phyloP scores from a whole-genome alignment of 176 grass and related monocot species.

The Dactylis glomerata region DNA sequence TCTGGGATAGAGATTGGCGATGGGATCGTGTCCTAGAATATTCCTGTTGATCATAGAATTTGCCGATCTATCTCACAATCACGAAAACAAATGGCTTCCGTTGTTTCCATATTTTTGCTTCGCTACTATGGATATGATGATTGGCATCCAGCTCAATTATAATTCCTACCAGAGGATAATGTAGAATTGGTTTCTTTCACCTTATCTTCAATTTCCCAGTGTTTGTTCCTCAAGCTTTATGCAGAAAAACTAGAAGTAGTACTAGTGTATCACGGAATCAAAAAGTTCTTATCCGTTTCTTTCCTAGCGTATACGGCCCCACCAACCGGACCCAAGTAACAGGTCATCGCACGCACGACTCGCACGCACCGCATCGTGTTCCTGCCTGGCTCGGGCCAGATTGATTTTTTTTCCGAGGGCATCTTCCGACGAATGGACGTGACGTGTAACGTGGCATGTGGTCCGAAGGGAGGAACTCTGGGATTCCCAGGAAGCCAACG shows the following conservation, averaged over 20 bases:
- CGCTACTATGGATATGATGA: no score
- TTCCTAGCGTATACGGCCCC: not conserved
- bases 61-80: no score
- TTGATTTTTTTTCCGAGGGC: not conserved
- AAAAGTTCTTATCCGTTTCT: not conserved
- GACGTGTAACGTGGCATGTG: not conserved
- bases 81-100: no score
- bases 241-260: no score
- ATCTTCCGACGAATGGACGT: not conserved
- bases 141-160: not conserved
- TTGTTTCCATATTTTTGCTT: no score
- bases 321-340: not conserved
- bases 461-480: not conserved
- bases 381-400: not conserved
- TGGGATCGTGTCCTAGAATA: no score
- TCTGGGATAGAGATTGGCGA: not conserved
- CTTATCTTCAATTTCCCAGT: not conserved
- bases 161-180: no score
- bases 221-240: not conserved
- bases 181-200: not conserved
- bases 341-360: not conserved
- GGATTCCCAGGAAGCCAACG: not conserved
- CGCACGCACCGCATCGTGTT: slow-evolving; percentile 10
- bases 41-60: no score
- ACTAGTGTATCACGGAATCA: not conserved